Base-by-base conservation (phyloP, 192 early-diverging fungal species). In the Linnemannia hyalina region DNA sequence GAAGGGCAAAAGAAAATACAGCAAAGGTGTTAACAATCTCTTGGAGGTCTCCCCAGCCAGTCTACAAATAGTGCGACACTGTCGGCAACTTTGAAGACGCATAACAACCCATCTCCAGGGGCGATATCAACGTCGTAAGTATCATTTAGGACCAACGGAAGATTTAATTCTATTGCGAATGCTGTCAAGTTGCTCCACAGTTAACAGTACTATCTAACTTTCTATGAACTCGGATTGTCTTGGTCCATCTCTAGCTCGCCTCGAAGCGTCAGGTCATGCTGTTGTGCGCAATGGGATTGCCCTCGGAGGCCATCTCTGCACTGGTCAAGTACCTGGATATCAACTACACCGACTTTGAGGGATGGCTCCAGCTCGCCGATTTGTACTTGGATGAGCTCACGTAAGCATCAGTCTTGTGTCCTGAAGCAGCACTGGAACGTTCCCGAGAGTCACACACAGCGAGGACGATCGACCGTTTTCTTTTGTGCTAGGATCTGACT, bases 291-390 rank as follows among this genome's bases (percentile, higher is more conserved):
- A 91, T 94, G 75, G 95, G 94, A 18, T 90, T 95, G 69, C 76
- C 84, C 6, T 52, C 82, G 55, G 93, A 95, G n/a, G 96, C 97
- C 29, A 96, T 97, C 60, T 90, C 88, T 13, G 89, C 90, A 26
- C 89, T 98, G 35, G 92, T 92, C 44, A 85, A 90, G 49, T 97
- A 97, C 79, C 77, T 98, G 65, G 97, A 98, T 85, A 93, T 92
- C 23, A 96, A 96, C 74, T 93, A 93, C 55, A 94, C 94, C 49
- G 98, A 99, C 85, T 91, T 93, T 78, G 97, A 99, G 82, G 96
- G 92, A 1, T 99, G 98, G 98, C 81, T 96, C 0, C 94, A 97
- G 83, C 91, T 99, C 55, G 90, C 93, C 1, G 83, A 90, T 40
- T 84, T 96, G 44, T 99, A 99, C 82, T 83, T 98, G 29, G 82